Percentiles rank a stretch among this genome's conserved stretches.
Conservation (phyloP, 495 filamentous ascomycete species). For the Podospora sp. region DNA sequence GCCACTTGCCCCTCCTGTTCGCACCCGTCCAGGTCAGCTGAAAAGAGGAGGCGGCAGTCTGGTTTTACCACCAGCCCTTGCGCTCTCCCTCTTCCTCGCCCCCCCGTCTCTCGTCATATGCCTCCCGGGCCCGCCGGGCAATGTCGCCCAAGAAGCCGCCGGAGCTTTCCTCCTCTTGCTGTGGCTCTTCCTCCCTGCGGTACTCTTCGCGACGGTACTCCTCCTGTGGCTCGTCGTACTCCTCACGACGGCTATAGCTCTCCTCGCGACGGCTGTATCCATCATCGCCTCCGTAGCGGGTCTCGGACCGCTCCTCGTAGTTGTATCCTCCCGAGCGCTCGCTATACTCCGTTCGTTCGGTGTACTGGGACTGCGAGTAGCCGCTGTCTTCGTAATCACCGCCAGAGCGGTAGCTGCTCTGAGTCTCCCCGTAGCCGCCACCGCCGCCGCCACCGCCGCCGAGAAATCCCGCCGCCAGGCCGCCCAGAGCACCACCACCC, state of each 20-base stretch:
- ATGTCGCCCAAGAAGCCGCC: slow-evolving; percentile 8
- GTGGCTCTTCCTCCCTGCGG: slow-evolving; percentile 18
- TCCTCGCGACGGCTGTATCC: slow-evolving; percentile 13
- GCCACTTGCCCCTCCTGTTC: not conserved
- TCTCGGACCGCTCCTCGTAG: slow-evolving; percentile 44
- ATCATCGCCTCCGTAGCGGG: slow-evolving; percentile 26
- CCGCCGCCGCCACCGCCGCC: slow-evolving; percentile 10
- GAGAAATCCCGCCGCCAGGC: not conserved
- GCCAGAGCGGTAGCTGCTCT: slow-evolving; percentile 22
- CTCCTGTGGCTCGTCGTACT: slow-evolving; percentile 21
- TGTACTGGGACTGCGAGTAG: slow-evolving; percentile 48
- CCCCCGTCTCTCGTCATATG: slow-evolving; percentile 1
- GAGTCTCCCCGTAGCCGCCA: not conserved
- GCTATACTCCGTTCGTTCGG: slow-evolving; percentile 41
- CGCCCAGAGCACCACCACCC: slow-evolving; percentile 5
- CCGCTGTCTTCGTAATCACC: slow-evolving; percentile 37
- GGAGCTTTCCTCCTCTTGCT: slow-evolving; percentile 22
- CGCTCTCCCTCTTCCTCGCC: not conserved
- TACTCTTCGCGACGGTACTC: slow-evolving; percentile 31
- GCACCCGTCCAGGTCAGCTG: not conserved
- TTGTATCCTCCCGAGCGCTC: slow-evolving; percentile 38
- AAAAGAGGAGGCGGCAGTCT: not conserved
- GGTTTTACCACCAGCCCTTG: not conserved
- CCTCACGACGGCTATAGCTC: slow-evolving; percentile 19
- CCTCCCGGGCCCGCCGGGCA: not conserved